Evolutionary conservation across 345 rosid species (phyloP).

Genomic region (Anastatica hierochuntica): DNA sequence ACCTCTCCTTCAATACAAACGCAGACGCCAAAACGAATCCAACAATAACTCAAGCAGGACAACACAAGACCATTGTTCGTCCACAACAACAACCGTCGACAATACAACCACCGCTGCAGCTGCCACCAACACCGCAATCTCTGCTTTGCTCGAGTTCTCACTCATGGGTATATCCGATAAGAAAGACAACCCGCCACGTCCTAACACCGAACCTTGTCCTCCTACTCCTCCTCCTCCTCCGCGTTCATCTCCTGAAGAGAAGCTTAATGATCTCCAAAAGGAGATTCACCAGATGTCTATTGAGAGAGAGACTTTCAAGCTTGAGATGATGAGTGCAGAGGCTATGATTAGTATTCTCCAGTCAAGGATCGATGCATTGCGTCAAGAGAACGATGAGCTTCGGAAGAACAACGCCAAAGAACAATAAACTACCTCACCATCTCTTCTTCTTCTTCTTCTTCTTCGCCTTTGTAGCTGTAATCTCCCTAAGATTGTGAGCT

Average conservation of each 20-base stretch:
- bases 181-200: constrained; percentile 14
- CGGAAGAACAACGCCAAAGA: constrained; percentile 29
- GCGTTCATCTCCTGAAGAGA: constrained; percentile 5
- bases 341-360: constrained; percentile 78
- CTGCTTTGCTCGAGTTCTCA: no score
- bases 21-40: constrained; percentile 58
- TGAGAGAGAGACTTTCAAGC: constrained; percentile 62
- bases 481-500: constrained; percentile 7
- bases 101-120: constrained; percentile 32
- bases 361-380: constrained; percentile 49
- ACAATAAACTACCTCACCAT: neutral
- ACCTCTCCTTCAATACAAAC: constrained; percentile 61
- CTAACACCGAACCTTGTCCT: constrained; percentile 24
- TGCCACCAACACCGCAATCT: constrained; percentile 55
- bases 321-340: constrained; percentile 75
- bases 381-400: constrained; percentile 64
- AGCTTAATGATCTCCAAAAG: constrained; percentile 44
- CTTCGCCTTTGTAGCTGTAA: constrained; percentile 1
- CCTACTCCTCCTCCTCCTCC: no score
- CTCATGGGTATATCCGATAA: constrained; percentile 29
- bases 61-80: constrained; percentile 54
- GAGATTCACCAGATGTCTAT: constrained; percentile 61
- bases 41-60: constrained; percentile 50
- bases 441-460: constrained; percentile 17
- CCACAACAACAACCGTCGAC: constrained; percentile 56